Conservation (phyloP, 352 stramenopile species). For the Globisporangium perplexum region DNA sequence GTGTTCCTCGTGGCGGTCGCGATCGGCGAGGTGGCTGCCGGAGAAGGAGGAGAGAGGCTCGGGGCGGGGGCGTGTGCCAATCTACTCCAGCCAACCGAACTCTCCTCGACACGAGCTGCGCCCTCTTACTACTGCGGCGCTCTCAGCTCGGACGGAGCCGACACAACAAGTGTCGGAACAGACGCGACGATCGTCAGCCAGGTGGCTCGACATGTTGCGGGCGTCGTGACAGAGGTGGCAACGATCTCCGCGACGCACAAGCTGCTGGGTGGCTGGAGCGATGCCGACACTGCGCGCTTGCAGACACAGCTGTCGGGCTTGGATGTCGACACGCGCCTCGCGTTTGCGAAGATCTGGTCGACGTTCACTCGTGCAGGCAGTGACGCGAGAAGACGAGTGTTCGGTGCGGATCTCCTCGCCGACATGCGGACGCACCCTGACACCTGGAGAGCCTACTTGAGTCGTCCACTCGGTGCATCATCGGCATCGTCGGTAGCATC, state of each 20-base stretch:
- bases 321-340: slow-evolving; percentile 3
- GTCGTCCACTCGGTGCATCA: background rate
- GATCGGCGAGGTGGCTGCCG: slow-evolving; percentile 1
- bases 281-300: too few relatives aligned
- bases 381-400: background rate
- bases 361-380: slow-evolving; percentile 5
- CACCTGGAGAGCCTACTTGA: slow-evolving; percentile 25
- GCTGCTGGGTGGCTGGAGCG: too few relatives aligned
- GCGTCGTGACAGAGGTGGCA: background rate
- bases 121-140: background rate
- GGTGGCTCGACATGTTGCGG: slow-evolving; percentile 1
- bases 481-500: background rate
- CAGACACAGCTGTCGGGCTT: background rate
- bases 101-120: too few relatives aligned
- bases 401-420: slow-evolving; percentile 9
- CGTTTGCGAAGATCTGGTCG: slow-evolving; percentile 18
- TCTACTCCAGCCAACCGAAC: slow-evolving; percentile 1
- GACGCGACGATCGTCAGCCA: background rate
- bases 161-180: background rate
- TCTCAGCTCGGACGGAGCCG: too few relatives aligned
- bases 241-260: background rate
- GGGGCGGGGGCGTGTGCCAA: background rate
- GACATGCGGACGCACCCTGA: slow-evolving; percentile 25
- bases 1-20: slow-evolving; percentile 17
- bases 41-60: background rate